phyloP scores from a whole-genome alignment of 345 rosid species.

The Ceriops decandra region DNA sequence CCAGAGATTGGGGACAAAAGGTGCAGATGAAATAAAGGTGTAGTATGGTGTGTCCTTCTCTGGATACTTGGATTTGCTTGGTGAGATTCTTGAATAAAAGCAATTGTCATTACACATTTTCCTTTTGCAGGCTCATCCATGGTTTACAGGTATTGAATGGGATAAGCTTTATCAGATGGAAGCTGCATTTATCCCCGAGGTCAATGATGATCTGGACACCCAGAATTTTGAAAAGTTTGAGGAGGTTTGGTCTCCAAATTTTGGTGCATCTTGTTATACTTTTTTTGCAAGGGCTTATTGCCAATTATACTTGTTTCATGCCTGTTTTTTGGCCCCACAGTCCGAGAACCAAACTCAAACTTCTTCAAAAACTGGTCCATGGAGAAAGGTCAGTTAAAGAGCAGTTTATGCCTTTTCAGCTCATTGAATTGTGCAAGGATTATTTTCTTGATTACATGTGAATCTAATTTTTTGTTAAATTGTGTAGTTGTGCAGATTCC shows the following conservation, averaged over 20 bases:
- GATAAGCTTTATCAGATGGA: constrained; percentile 74
- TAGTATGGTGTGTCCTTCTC: constrained; percentile 54
- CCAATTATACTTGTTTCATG: constrained; percentile 7
- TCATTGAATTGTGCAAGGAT: background rate
- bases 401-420: background rate
- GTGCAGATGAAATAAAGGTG: constrained; percentile 90
- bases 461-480: background rate
- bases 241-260: constrained; percentile 47
- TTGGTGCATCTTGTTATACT: constrained; percentile 2
- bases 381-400: constrained; percentile 64
- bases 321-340: constrained; percentile 38
- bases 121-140: constrained; percentile 67
- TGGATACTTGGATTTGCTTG: constrained; percentile 26
- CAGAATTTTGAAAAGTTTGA: constrained; percentile 96
- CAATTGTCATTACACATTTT: constrained; percentile 27
- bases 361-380: constrained; percentile 61
- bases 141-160: constrained; percentile 76
- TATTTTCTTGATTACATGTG: background rate
- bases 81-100: constrained; percentile 19
- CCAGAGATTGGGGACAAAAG: constrained; percentile 81
- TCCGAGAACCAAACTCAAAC: constrained; percentile 42
- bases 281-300: background rate
- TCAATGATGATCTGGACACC: constrained; percentile 86
- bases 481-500: background rate
- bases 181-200: constrained; percentile 88